A percentile compares a stretch with the other conserved stretches of the same genome.
Conservation (phyloP, 495 filamentous ascomycete genomes). For the Lophiostoma macrostomum region DNA sequence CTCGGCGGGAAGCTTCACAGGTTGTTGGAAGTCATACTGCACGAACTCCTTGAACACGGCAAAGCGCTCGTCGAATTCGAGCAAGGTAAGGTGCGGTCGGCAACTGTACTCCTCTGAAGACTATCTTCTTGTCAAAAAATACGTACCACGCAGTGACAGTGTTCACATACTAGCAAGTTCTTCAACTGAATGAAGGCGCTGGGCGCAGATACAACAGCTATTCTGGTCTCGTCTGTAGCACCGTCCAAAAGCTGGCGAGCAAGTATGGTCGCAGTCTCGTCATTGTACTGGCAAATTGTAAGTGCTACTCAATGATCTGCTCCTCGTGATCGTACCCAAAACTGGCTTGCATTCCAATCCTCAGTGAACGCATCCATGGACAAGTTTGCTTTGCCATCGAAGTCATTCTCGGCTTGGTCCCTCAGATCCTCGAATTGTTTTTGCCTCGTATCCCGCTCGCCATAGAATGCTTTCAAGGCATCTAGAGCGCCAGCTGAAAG, state of each 20-base stretch:
- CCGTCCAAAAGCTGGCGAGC: conserved; percentile 61
- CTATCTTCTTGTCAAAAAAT: conserved; percentile 8
- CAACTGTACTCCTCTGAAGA: conserved; percentile 22
- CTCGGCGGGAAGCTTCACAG: conserved; percentile 57
- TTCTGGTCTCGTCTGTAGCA: conserved; percentile 48
- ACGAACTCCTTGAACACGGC: conserved; percentile 67
- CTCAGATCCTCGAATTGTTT: conserved; percentile 63
- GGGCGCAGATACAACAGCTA: conserved; percentile 71
- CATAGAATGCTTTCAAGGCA: conserved; percentile 66
- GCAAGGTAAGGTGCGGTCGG: conserved; percentile 56
- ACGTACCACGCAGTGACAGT: too few relatives aligned
- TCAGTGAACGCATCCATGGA: conserved; percentile 73
- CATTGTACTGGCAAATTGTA: conserved; percentile 56
- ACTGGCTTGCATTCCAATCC: conserved; percentile 80
- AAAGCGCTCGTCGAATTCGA: conserved; percentile 73
- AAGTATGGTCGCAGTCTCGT: conserved; percentile 60
- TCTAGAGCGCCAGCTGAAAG: conserved; percentile 59
- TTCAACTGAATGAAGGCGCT: conserved; percentile 73
- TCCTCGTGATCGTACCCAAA: conserved; percentile 56
- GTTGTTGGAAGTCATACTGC: conserved; percentile 68
- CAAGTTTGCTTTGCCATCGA: conserved; percentile 44
- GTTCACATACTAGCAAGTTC: conserved; percentile 56
- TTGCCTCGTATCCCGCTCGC: conserved; percentile 59
- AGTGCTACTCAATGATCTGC: conserved; percentile 1
- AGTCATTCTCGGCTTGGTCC: conserved; percentile 48